Evolutionary conservation across 169 alveolate genomes (phyloP).

Genomic region (Plasmodium blacklocki): DNA sequence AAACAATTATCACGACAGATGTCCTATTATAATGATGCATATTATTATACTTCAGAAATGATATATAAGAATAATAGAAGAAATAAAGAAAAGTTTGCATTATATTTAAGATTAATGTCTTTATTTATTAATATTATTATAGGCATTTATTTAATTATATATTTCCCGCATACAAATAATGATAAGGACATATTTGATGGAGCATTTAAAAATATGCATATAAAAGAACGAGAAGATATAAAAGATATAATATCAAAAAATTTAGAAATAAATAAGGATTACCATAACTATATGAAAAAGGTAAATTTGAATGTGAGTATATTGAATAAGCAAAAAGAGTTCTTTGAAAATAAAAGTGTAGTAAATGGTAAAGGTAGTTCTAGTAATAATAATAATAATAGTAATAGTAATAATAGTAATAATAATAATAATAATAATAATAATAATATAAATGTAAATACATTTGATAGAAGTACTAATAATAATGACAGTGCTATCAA

Average conservation of each 20-base stretch:
- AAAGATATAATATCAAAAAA: slow-evolving; percentile 23
- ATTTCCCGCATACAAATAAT: slow-evolving; percentile 60
- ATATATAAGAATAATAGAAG: slow-evolving; percentile 56
- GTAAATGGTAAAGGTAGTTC: slow-evolving; percentile 9
- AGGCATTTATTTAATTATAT: slow-evolving; percentile 52
- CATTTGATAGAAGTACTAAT: not conserved
- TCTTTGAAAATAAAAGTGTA: slow-evolving; percentile 7
- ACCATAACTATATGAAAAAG: not conserved
- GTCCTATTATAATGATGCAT: slow-evolving; percentile 71
- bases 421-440: not conserved
- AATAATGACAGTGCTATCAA: not conserved
- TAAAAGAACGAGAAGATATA: slow-evolving; percentile 25
- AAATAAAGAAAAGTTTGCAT: slow-evolving; percentile 49
- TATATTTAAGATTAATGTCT: slow-evolving; percentile 64
- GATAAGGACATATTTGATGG: slow-evolving; percentile 2
- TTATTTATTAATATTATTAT: slow-evolving; percentile 54
- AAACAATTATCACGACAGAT: slow-evolving; percentile 63
- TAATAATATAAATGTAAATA: not conserved
- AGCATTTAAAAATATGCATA: slow-evolving; percentile 9
- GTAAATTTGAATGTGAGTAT: not conserved
- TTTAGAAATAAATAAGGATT: slow-evolving; percentile 15
- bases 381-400: slow-evolving; percentile 13
- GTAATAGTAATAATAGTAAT: not conserved
- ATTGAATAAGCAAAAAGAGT: not conserved
- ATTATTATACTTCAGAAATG: slow-evolving; percentile 69